Evolutionary conservation across 2,329 filamentous ascomycete species (phyloP).

Genomic region (Aspergillus sp.): DNA sequence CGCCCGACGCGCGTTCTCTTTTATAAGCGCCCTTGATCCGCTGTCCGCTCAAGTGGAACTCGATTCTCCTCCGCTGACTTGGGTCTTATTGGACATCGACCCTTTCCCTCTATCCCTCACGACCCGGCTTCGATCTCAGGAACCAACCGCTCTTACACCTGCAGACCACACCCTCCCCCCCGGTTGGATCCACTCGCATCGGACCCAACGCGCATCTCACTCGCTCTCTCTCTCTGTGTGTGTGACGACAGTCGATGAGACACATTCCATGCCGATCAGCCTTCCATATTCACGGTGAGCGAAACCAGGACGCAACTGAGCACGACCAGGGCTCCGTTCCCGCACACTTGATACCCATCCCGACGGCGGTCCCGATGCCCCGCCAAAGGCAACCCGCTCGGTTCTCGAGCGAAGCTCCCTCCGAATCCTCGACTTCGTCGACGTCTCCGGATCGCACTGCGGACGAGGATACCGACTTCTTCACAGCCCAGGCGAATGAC

Average conservation of each 20-base stretch:
- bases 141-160: neutral
- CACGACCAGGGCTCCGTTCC: conserved; percentile 7
- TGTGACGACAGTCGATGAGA: conserved; percentile 1
- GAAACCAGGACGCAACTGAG: conserved; percentile 10
- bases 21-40: conserved; percentile 14
- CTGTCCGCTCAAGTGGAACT: conserved; percentile 2
- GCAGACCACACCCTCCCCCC: neutral
- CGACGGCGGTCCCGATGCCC: conserved; percentile 32
- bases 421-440: conserved; percentile 48
- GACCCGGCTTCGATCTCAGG: neutral
- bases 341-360: conserved; percentile 3
- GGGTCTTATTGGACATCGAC: neutral
- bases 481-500: conserved; percentile 79
- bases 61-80: neutral
- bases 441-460: conserved; percentile 59
- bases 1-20: conserved; percentile 22
- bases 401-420: conserved; percentile 42
- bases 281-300: conserved; percentile 2
- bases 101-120: neutral
- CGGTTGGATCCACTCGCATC: conserved; percentile 4
- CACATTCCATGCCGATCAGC: conserved; percentile 16
- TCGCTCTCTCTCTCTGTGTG: too few species aligned
- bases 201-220: neutral
- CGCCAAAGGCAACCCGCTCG: conserved; percentile 41
- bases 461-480: conserved; percentile 92